These are phyloP conservation scores for Podospora didyma DNA, from an alignment of 495 filamentous ascomycete species.

Conservation along the genomic window DNA sequence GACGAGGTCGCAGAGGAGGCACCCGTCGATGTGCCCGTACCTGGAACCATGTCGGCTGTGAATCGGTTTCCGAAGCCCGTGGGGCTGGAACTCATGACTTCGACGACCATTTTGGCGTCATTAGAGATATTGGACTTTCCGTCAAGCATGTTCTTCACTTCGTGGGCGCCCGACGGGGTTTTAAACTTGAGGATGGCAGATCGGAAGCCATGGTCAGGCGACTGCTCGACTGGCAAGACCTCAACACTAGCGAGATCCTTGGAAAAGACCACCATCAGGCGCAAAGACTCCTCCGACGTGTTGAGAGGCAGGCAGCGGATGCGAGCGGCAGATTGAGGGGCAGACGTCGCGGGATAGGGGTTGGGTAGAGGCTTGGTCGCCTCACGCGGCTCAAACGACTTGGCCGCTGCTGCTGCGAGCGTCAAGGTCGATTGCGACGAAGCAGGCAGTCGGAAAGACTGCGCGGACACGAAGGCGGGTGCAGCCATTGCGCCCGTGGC, in stretches of 20 bases:
- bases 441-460: slow-evolving; percentile 28
- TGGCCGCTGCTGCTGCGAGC: slow-evolving; percentile 24
- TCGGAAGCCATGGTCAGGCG: slow-evolving; percentile 67
- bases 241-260: slow-evolving; percentile 76
- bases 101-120: slow-evolving; percentile 75
- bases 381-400: slow-evolving; percentile 40
- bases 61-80: slow-evolving; percentile 34
- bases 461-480: slow-evolving; percentile 31
- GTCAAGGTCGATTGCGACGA: slow-evolving; percentile 39
- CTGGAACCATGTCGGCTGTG: slow-evolving; percentile 30
- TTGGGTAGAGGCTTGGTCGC: slow-evolving; percentile 48
- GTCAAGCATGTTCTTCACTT: slow-evolving; percentile 71
- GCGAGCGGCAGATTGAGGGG: slow-evolving; percentile 37
- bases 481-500: slow-evolving; percentile 37
- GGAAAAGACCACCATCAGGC: slow-evolving; percentile 80
- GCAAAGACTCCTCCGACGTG: slow-evolving; percentile 67
- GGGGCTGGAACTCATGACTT: slow-evolving; percentile 53
- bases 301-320: slow-evolving; percentile 75
- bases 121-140: slow-evolving; percentile 75
- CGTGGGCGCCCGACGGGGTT: slow-evolving; percentile 65
- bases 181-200: slow-evolving; percentile 75
- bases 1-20: slow-evolving; percentile 48
- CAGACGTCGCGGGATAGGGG: slow-evolving; percentile 44
- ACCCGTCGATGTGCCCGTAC: slow-evolving; percentile 22
- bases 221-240: slow-evolving; percentile 59